Percentiles rank a stretch among this genome's conserved stretches.
Conservation (phyloP, 768 basidiomycete genomes). For the Podaxis pistillaris region DNA sequence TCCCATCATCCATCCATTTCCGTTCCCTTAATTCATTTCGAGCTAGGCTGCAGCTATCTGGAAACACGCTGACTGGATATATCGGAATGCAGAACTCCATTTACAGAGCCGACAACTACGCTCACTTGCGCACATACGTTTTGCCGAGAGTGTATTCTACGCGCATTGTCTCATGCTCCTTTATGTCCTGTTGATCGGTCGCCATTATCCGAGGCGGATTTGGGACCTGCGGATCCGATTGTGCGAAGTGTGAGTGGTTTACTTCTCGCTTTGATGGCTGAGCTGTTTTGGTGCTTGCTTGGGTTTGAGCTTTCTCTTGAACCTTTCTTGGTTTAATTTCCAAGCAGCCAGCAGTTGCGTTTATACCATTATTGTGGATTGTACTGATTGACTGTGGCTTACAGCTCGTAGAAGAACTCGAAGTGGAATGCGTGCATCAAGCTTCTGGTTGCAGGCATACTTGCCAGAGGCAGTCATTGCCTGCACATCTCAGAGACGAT, state of each 20-base stretch:
- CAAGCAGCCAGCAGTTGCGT: background rate
- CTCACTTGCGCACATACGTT: slow-evolving; percentile 82
- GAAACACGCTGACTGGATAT: background rate
- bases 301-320: too few species aligned
- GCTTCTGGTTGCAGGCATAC: slow-evolving; percentile 58
- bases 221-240: slow-evolving; percentile 69
- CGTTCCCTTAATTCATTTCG: background rate
- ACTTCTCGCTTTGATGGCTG: background rate
- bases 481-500: slow-evolving; percentile 56
- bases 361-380: background rate
- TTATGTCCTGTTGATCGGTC: slow-evolving; percentile 87
- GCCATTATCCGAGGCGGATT: slow-evolving; percentile 53
- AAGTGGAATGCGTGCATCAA: slow-evolving; percentile 68
- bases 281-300: too few species aligned
- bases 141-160: slow-evolving; percentile 77
- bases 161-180: slow-evolving; percentile 61
- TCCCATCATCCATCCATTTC: background rate
- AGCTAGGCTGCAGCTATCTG: too few species aligned
- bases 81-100: slow-evolving; percentile 51
- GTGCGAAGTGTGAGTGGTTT: slow-evolving; percentile 61
- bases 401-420: slow-evolving; percentile 81
- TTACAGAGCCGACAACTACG: slow-evolving; percentile 73
- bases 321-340: background rate
- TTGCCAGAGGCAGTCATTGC: slow-evolving; percentile 67
- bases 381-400: slow-evolving; percentile 11